phyloP scores from a whole-genome alignment of 352 stramenopile genomes.

The Phytophthora tubulina region DNA sequence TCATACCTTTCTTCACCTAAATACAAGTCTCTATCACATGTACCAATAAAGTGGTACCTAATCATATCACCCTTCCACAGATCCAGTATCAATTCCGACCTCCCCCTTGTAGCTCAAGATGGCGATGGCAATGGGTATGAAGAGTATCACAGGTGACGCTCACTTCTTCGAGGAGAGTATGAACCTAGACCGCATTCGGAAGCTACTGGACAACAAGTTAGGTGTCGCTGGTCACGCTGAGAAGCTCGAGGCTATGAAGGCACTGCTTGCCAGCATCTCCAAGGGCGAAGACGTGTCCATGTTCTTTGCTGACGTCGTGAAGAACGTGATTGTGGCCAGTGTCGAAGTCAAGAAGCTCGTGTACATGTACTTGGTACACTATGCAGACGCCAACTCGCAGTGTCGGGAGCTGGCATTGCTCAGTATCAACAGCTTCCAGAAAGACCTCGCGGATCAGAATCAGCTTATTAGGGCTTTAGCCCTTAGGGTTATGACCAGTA shows the following conservation, averaged over 20 bases:
- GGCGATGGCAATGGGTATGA: constrained; percentile 51
- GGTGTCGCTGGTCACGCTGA: constrained; percentile 82
- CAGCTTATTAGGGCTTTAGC: constrained; percentile 94
- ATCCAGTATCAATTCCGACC: constrained; percentile 4
- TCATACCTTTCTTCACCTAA: not conserved
- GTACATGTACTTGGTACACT: constrained; percentile 99
- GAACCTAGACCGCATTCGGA: constrained; percentile 89
- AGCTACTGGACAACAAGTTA: constrained; percentile 92
- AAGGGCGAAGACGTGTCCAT: constrained; percentile 97
- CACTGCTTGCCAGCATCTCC: constrained; percentile 96
- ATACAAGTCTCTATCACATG: not conserved
- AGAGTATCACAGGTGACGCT: constrained; percentile 91
- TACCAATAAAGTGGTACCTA: no score
- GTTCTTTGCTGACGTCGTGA: constrained; percentile 98
- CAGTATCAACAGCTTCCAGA: constrained; percentile 99
- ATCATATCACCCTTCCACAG: not conserved
- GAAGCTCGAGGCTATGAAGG: constrained; percentile 99
- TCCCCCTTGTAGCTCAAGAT: constrained; percentile 4
- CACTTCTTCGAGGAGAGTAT: constrained; percentile 99
- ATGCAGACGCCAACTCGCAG: constrained; percentile 95
- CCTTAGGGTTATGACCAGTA: constrained; percentile 97
- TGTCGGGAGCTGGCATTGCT: constrained; percentile 97
- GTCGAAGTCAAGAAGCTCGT: constrained; percentile 99
- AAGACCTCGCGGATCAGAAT: constrained; percentile 96
- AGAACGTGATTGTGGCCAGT: constrained; percentile 94